Base-by-base conservation (phyloP, 257 asterid species). In the Eustoma russellianum region DNA sequence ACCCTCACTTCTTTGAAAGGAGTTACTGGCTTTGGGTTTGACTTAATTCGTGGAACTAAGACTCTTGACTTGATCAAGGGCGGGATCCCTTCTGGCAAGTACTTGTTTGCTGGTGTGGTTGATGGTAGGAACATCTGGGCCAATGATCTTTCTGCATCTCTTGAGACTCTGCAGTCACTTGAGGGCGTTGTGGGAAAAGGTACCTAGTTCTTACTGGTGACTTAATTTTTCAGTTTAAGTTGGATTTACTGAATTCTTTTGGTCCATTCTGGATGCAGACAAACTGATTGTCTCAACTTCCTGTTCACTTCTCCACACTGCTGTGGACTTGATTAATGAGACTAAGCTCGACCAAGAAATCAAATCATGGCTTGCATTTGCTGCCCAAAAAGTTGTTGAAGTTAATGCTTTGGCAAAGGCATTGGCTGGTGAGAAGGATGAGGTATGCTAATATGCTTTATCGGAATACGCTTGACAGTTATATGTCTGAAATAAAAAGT, bases 111-210 rank as follows among this genome's bases (percentile, higher is more conserved):
- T 38, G 98, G 96, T 59, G 83, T 86, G 58, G 98, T 90, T 73
- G 98, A 90, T 33, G 96, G 98, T 61, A 90, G 98, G 79, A 90
- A 90, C 75, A 82, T 90, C 60, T 90, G 98, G 98, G 98, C 98
- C 48, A 90, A 90, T 71, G 88, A 86, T 73, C 84, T 86, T 52
- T 57, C 68, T 56, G 74, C 82, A 71, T 86, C 96, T 63, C 81
- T 83, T 49, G 55, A 48, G 48, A 73, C 70, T 69, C 75, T 90
- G 59, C 50, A 78, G 50, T 52, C 79, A 55, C 92, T 90, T 48
- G 98, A 86, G 69, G 71, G 81, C 73, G 58, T 82, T 46, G 96
- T 90, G 2, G 96, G 96, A 62, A 86, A 90, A 75, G 96, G 97
- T 86, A 72, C 38, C 44, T 68, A 9, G 52, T 13, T 52, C 9